Conservation (phyloP, 164 flowering plant genomes). For the grape (Vitis vinifera) region ASM3070453v1 NC_081818.1:27737501-27738000, state of each 20-base stretch:
- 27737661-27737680: not conserved
- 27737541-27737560: constrained; percentile 81
- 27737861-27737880: no score
- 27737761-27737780: not conserved
- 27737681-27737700: not conserved
- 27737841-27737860: no score
- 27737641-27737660: not conserved
- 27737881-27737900: no score
- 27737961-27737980: no score
- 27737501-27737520: constrained; percentile 81
- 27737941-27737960: no score
- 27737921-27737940: no score
- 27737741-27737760: no score
- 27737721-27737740: no score
- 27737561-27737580: constrained; percentile 82
- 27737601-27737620: not conserved
- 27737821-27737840: not conserved
- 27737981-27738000: no score
- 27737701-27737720: no score
- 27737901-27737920: no score
- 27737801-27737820: not conserved
- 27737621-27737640: not conserved
- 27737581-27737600: constrained; percentile 59
- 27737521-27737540: constrained; percentile 63
- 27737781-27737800: not conserved